Conservation (phyloP, 176 grass and related monocot species). For the Ampelocalamus luodianensis region DNA sequence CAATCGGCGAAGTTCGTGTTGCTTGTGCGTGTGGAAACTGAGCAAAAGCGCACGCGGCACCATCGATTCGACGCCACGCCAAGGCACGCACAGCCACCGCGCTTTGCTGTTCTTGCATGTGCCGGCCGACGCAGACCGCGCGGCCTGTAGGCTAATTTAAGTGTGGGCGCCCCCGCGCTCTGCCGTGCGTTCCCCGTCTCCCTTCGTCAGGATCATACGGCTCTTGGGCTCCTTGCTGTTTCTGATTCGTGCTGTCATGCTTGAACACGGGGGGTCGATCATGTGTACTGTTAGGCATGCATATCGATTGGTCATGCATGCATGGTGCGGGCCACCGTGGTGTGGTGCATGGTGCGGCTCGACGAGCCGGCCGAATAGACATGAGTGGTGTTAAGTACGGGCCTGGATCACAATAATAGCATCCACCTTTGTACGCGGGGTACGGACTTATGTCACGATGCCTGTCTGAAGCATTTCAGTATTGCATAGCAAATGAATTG, state of each 20-base stretch:
- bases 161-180: neutral
- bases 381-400: too few relatives aligned
- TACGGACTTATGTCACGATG: too few relatives aligned
- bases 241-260: neutral
- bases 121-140: neutral
- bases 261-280: neutral
- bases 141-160: too few relatives aligned
- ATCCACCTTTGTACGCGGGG: too few relatives aligned
- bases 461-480: too few relatives aligned
- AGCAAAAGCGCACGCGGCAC: neutral
- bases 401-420: too few relatives aligned
- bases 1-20: neutral
- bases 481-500: too few relatives aligned
- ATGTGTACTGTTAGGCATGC: too few relatives aligned
- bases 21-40: neutral
- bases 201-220: neutral
- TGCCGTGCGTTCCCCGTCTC: neutral
- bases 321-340: too few relatives aligned
- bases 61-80: constrained; percentile 11
- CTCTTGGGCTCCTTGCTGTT: neutral
- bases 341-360: too few relatives aligned
- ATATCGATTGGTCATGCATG: too few relatives aligned
- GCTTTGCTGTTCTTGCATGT: neutral
- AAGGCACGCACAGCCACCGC: neutral
- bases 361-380: too few relatives aligned